phyloP scores from a whole-genome alignment of 352 stramenopile species.

The Phytophthora pini region DNA sequence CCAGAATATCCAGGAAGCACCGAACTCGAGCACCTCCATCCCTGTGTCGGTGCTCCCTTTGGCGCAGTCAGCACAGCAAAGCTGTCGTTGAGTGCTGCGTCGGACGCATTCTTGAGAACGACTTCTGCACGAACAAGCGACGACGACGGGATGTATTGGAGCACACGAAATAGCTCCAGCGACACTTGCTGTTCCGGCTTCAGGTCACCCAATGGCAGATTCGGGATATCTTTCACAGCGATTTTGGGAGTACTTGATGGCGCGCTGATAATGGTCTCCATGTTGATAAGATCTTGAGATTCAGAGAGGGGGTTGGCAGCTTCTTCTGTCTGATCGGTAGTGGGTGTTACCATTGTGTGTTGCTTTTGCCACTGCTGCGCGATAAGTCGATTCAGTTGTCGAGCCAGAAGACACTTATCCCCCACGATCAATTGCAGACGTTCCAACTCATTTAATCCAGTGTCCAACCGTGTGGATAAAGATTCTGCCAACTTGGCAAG shows the following conservation, averaged over 20 bases:
- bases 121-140: constrained; percentile 45
- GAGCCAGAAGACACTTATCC: constrained; percentile 49
- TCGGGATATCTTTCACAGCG: not conserved
- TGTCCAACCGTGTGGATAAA: constrained; percentile 44
- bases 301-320: not conserved
- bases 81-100: constrained; percentile 21
- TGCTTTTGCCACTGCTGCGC: constrained; percentile 30
- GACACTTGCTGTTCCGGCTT: constrained; percentile 27
- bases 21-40: constrained; percentile 32
- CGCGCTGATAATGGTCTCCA: constrained; percentile 39
- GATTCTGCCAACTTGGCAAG: constrained; percentile 54
- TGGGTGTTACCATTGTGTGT: not conserved
- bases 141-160: constrained; percentile 44
- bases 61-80: constrained; percentile 38
- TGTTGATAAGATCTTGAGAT: constrained; percentile 11
- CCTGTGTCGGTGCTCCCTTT: constrained; percentile 4
- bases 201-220: not conserved
- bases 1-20: constrained; percentile 26
- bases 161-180: constrained; percentile 42
- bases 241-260: constrained; percentile 4
- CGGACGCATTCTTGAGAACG: constrained; percentile 35
- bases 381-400: constrained; percentile 46
- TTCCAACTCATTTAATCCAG: constrained; percentile 42
- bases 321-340: constrained; percentile 12
- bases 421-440: constrained; percentile 46